Conservation (phyloP, 441 rosid genomes). For the Erodium trifolium region DNA sequence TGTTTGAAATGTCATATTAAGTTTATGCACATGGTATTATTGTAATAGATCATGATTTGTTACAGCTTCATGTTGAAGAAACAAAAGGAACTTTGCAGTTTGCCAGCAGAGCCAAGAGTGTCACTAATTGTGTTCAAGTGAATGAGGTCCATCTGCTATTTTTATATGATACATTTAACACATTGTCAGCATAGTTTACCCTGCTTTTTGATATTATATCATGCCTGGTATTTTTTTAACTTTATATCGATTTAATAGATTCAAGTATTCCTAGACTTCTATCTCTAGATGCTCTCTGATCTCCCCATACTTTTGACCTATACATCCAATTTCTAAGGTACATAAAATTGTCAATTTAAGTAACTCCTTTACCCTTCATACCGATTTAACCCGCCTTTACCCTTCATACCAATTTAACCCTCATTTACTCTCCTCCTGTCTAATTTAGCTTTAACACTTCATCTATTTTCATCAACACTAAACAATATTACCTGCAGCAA, state of each 20-base stretch:
- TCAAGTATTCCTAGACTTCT: background rate
- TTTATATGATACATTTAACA: conserved; percentile 13
- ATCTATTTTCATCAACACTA: background rate
- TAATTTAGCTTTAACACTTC: no score
- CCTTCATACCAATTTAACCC: background rate
- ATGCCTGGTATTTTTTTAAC: conserved; percentile 1
- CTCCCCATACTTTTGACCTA: background rate
- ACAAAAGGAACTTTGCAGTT: conserved; percentile 87
- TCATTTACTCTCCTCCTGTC: background rate
- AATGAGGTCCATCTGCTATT: conserved; percentile 54
- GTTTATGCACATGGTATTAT: conserved; percentile 15
- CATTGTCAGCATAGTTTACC: conserved; percentile 6
- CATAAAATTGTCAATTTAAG: background rate
- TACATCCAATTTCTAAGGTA: background rate
- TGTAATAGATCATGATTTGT: conserved; percentile 12
- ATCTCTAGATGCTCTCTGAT: background rate
- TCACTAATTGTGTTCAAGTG: conserved; percentile 89
- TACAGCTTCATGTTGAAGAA: conserved; percentile 82
- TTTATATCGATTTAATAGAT: background rate
- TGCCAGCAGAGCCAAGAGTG: conserved; percentile 91
- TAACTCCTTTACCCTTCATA: background rate
- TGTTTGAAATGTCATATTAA: background rate
- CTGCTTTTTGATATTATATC: background rate
- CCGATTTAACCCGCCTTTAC: background rate
- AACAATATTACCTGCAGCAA: background rate